Evolutionary conservation across 2,329 filamentous ascomycete genomes (phyloP).

Genomic region (Cercospora sojina): DNA sequence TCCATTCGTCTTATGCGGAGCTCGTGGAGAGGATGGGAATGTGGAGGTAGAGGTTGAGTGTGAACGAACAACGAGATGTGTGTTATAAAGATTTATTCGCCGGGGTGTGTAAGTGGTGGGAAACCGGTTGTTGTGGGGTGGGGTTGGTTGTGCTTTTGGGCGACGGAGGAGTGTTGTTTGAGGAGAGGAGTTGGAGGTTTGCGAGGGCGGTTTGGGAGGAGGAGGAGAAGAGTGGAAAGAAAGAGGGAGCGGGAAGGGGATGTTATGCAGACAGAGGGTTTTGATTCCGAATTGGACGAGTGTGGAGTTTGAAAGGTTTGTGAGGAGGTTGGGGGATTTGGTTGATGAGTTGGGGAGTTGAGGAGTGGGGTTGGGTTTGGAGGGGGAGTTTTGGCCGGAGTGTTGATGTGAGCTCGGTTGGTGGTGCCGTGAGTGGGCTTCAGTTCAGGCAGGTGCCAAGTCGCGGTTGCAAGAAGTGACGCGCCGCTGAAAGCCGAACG

Average conservation of each 20-base stretch:
- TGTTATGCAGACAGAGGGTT: constrained; percentile 49
- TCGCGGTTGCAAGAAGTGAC: no score
- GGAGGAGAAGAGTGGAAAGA: not conserved
- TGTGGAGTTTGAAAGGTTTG: constrained; percentile 50
- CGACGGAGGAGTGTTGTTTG: constrained; percentile 63
- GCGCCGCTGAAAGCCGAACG: no score
- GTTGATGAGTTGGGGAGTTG: constrained; percentile 44
- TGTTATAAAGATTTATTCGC: constrained; percentile 61
- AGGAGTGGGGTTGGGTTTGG: constrained; percentile 46
- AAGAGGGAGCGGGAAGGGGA: constrained; percentile 38
- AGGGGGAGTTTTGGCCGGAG: constrained; percentile 52
- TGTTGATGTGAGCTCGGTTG: not conserved
- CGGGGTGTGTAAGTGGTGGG: constrained; percentile 53
- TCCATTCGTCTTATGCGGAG: no score
- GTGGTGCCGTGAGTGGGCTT: constrained; percentile 21
- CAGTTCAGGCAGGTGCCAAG: no score
- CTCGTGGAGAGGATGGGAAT: no score
- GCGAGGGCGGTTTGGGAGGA: constrained; percentile 33
- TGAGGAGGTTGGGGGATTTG: constrained; percentile 46
- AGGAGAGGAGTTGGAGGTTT: constrained; percentile 48
- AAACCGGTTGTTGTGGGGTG: constrained; percentile 65
- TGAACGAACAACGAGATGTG: constrained; percentile 39
- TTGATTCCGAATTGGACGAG: constrained; percentile 54
- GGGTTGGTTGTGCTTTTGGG: constrained; percentile 72
- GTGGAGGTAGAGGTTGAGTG: constrained; percentile 28